phyloP scores from a whole-genome alignment of 2,329 filamentous ascomycete genomes.

The Hypoxylon sp. region DNA sequence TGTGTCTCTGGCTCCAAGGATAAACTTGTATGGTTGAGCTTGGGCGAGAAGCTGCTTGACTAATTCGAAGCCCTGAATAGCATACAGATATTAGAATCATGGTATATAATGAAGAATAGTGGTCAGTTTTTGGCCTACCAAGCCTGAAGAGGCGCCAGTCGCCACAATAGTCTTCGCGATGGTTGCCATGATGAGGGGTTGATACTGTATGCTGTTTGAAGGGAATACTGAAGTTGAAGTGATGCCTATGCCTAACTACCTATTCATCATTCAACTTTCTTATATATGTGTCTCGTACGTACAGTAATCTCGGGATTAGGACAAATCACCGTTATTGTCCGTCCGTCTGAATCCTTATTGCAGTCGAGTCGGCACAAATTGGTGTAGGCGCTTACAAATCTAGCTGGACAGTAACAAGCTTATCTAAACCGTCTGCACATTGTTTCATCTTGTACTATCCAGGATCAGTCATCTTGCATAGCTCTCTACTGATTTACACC shows the following conservation, averaged over 20 bases:
- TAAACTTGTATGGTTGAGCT: slow-evolving; percentile 62
- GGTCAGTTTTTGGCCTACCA: slow-evolving; percentile 56
- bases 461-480: neutral
- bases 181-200: slow-evolving; percentile 54
- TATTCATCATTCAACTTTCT: neutral
- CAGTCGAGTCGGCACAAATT: neutral
- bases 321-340: slow-evolving; percentile 32
- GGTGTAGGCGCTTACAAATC: slow-evolving; percentile 32
- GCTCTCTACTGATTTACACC: neutral
- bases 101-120: neutral
- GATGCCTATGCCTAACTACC: neutral
- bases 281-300: slow-evolving; percentile 4
- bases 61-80: slow-evolving; percentile 65
- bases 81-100: slow-evolving; percentile 11
- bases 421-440: neutral
- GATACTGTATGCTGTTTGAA: neutral
- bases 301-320: slow-evolving; percentile 30
- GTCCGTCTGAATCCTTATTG: slow-evolving; percentile 11
- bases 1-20: slow-evolving; percentile 66
- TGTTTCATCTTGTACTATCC: neutral
- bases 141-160: slow-evolving; percentile 65
- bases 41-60: slow-evolving; percentile 65
- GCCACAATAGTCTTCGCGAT: slow-evolving; percentile 66
- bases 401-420: neutral
- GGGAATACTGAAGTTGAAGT: slow-evolving; percentile 4